phyloP scores from a whole-genome alignment of 1,284 basidiomycete genomes.

The Tilletia horrida region DNA sequence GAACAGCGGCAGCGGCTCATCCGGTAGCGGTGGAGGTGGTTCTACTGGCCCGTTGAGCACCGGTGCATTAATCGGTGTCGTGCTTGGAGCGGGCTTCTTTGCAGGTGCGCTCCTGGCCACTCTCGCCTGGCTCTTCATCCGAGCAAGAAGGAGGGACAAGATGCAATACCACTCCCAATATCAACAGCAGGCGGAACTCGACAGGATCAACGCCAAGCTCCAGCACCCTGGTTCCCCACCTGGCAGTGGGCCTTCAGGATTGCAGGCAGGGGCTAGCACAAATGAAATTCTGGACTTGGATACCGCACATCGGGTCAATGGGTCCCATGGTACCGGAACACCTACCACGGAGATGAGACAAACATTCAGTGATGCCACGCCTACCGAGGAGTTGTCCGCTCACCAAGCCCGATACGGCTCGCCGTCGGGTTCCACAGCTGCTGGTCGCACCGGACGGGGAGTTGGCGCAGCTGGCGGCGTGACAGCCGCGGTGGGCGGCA shows the following conservation, averaged over 20 bases:
- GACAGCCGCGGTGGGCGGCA: not conserved
- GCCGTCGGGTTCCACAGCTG: no score
- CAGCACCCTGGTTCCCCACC: not conserved
- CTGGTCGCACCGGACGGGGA: not conserved
- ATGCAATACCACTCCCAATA: no score
- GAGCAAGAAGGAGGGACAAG: slow-evolving; percentile 11
- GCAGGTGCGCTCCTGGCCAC: slow-evolving; percentile 25
- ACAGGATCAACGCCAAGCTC: no score
- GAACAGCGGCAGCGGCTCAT: slow-evolving; percentile 22
- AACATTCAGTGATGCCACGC: slow-evolving; percentile 9
- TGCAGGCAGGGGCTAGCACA: no score
- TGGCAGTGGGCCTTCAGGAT: not conserved
- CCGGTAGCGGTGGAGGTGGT: not conserved
- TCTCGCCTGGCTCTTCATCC: slow-evolving; percentile 32
- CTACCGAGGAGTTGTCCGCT: slow-evolving; percentile 1
- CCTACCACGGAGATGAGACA: slow-evolving; percentile 5
- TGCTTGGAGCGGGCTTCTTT: slow-evolving; percentile 23
- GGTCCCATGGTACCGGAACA: not conserved
- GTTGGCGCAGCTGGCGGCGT: not conserved
- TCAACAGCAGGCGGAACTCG: no score
- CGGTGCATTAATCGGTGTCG: slow-evolving; percentile 2
- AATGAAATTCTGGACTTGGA: no score
- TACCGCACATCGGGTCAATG: no score
- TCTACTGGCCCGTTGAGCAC: slow-evolving; percentile 15
- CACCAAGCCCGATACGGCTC: not conserved